Evolutionary conservation across 2,329 filamentous ascomycete genomes (phyloP), one percentile per base, ranked within the genome.

Genomic region (Piedraia hortae): DNA sequence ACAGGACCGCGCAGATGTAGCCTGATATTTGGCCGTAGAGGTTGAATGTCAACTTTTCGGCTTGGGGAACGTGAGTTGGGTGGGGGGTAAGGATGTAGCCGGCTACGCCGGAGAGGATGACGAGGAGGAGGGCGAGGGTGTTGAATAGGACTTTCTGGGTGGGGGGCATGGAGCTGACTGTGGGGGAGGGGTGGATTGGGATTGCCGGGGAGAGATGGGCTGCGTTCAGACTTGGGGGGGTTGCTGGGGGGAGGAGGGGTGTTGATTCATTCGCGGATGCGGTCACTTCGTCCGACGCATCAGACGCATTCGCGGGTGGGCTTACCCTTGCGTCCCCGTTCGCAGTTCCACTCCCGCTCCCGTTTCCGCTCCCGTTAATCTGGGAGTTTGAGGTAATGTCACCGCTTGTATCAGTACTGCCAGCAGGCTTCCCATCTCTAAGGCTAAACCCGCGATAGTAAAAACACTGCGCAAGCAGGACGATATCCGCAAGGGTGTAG

Each of bases 361-460:
- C 28, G 5, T 26, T 34, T 11, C 33, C 33, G 10, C 34, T n/a
- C 7, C 17, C 19, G 12, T 17, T 12, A n/a, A n/a, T n/a, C n/a
- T n/a, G n/a, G n/a, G n/a, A n/a, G n/a, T n/a, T n/a, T n/a, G n/a
- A n/a, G n/a, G n/a, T n/a, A n/a, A n/a, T n/a, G n/a, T n/a, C n/a
- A n/a, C n/a, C n/a, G n/a, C n/a, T n/a, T n/a, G n/a, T n/a, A 6
- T 21, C 16, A 8, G 13, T 35, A 7, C 35, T 26, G 4, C 26
- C 25, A 6, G 18, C 17, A 8, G 20, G 14, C 23, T 35, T 39
- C 21, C 90, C 80, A 9, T 80, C 80, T 23, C 75, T 66, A 43
- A 93, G 89, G 47, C 33, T 35, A 31, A 90, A 85, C 3, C 80
- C 80, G 23, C 74, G 66, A 46, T 97, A 97, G 51, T 89, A 93